Base-by-base conservation (phyloP, 371 early-diverging fungal species). In the Syncephalastrum sp. region DNA sequence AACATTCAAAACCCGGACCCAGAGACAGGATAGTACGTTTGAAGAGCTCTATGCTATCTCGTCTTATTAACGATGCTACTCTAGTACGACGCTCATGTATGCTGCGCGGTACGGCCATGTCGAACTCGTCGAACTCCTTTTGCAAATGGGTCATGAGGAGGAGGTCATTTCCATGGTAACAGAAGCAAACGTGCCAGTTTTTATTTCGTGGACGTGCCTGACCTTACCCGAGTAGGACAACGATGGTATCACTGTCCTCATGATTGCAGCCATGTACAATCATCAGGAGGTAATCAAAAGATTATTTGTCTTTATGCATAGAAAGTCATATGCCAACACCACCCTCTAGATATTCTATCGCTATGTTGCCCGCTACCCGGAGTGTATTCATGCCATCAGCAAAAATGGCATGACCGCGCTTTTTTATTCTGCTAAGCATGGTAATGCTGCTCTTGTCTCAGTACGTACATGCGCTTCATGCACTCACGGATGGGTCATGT, bases 1-100 rank as follows among this genome's bases (percentile, higher is more conserved):
- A 77, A 77, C 52, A 75, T 80, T 47, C 80, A 80, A 41, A 76
- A 77, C 27, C 73, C 75, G 21, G 80, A 80, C 41, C 77, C 80
- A 33, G 74, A 79, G 44, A 75, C 67, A 49, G 79, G 79, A 55
- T 71, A 68, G 77, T 75, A 72, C 41, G 65, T 54, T 15, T 10
- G 7, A 43, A 43, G 44, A 19, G 4, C n/a, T 13, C 8, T 38
- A 17, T 50, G 3, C 38, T 33, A 10, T 8, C 7, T 33, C 3
- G 5, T 33, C 10, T 15, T 42, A 45, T 27, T 29, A 43, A 23
- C 27, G 15, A 15, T 41, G 5, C 19, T 38, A 8, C 42, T 49
- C 13, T 50, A 79, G 80, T 42, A 80, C 80, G 15, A 72, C 77
- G 4, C 53, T 80, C 10, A 73, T 80, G 74, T 74, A 74, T 62